phyloP scores from a whole-genome alignment of 768 basidiomycete species.

The Auricularia auricula-judae region DNA sequence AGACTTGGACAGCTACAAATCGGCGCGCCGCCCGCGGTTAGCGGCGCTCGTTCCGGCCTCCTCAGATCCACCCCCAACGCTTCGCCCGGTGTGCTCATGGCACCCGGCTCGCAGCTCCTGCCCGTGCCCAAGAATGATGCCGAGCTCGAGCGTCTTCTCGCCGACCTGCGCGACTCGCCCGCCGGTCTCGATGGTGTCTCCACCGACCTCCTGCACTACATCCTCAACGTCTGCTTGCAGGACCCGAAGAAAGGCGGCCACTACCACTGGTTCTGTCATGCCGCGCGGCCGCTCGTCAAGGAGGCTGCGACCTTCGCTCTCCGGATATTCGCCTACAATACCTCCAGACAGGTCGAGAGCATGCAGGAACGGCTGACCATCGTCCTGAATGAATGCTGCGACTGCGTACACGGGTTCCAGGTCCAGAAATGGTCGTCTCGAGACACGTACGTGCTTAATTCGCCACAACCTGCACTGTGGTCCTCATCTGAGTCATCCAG shows the following conservation, averaged over 20 bases:
- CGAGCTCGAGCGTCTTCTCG: slow-evolving; percentile 39
- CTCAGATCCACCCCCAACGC: background rate
- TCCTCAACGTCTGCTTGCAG: slow-evolving; percentile 47
- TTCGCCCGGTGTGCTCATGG: too few species aligned
- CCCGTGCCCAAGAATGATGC: slow-evolving; percentile 3
- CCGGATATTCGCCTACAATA: slow-evolving; percentile 70
- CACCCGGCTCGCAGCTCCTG: too few species aligned
- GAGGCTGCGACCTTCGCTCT: slow-evolving; percentile 74
- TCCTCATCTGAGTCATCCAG: slow-evolving; percentile 24
- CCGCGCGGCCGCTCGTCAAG: slow-evolving; percentile 41
- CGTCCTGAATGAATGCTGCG: slow-evolving; percentile 52
- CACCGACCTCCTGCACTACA: slow-evolving; percentile 34
- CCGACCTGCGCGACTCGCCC: slow-evolving; percentile 46
- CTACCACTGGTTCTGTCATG: slow-evolving; percentile 76
- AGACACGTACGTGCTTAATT: slow-evolving; percentile 48
- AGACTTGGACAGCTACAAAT: background rate
- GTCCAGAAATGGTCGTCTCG: slow-evolving; percentile 52
- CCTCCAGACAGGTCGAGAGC: slow-evolving; percentile 38
- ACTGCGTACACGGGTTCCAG: slow-evolving; percentile 60
- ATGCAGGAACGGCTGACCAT: slow-evolving; percentile 51
- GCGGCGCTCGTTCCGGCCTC: background rate
- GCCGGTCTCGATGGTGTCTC: slow-evolving; percentile 37
- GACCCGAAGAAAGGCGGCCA: slow-evolving; percentile 22
- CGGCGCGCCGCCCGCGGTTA: too few species aligned
- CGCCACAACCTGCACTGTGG: too few species aligned